These are phyloP conservation scores for Pseudozyma sp. DNA, from an alignment of 1,284 basidiomycete species.

Conservation along the genomic window DNA sequence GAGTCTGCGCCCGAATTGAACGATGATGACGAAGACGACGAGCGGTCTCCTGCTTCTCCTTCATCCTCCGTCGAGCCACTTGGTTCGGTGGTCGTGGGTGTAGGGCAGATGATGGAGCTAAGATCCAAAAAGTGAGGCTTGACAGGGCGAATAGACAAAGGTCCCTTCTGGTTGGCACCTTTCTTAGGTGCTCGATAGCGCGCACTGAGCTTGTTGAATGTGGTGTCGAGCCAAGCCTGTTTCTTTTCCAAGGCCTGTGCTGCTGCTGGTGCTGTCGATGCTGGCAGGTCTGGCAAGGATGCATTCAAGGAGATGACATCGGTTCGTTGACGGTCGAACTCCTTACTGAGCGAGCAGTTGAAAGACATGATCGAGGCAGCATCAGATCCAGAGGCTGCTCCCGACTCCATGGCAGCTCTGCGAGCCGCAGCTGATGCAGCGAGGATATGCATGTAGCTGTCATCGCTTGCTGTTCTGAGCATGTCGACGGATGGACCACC, in stretches of 20 bases:
- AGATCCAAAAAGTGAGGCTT: constrained; percentile 54
- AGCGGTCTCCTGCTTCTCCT: constrained; percentile 27
- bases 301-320: constrained; percentile 20
- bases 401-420: constrained; percentile 25
- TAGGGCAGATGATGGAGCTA: constrained; percentile 46
- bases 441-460: constrained; percentile 45
- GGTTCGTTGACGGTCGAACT: constrained; percentile 40
- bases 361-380: constrained; percentile 40
- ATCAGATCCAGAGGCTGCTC: constrained; percentile 16
- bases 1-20: constrained; percentile 34
- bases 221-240: constrained; percentile 45
- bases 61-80: constrained; percentile 22
- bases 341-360: constrained; percentile 40
- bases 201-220: constrained; percentile 42
- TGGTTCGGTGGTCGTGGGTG: constrained; percentile 13
- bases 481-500: constrained; percentile 25
- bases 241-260: constrained; percentile 10
- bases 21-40: constrained; percentile 29
- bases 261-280: not conserved
- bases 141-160: constrained; percentile 1
- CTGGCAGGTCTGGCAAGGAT: constrained; percentile 10
- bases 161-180: constrained; percentile 6
- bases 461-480: constrained; percentile 43
- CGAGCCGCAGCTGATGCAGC: constrained; percentile 39
- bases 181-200: constrained; percentile 31